A percentile compares a stretch with the other conserved stretches of the same genome.
phyloP scores from a whole-genome alignment of 208 protist genomes.

The Trypanosomatidae sp. region DNA sequence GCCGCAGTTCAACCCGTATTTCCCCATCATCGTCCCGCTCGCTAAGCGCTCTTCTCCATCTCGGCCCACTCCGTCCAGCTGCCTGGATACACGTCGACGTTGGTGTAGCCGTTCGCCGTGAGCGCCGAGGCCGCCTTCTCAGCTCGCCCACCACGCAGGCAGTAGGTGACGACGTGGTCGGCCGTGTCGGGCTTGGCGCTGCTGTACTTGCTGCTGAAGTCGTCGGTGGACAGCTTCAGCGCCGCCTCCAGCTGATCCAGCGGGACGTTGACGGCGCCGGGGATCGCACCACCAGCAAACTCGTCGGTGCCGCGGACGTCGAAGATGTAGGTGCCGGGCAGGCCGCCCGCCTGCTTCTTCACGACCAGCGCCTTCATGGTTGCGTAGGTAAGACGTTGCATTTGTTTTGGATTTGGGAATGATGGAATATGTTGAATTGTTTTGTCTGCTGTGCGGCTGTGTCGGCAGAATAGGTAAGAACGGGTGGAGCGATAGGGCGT shows the following conservation, averaged over 20 bases:
- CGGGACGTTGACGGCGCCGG: conserved; percentile 55
- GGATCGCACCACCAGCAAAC: conserved; percentile 53
- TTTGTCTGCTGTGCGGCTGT: too few species aligned
- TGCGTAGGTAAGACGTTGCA: conserved; percentile 59
- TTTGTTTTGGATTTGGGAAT: too few species aligned
- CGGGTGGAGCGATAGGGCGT: too few species aligned
- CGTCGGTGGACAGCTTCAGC: conserved; percentile 35
- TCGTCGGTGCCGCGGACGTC: conserved; percentile 67
- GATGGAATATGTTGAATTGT: too few species aligned
- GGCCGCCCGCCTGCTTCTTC: conserved; percentile 41
- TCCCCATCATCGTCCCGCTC: not conserved
- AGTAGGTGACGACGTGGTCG: conserved; percentile 73
- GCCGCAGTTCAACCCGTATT: too few species aligned
- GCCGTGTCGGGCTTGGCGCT: conserved; percentile 32
- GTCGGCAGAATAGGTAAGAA: not conserved
- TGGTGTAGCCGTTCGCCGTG: conserved; percentile 40
- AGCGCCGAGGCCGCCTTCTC: conserved; percentile 49
- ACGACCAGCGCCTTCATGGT: conserved; percentile 55
- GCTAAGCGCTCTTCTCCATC: conserved; percentile 31
- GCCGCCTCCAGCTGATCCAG: conserved; percentile 59
- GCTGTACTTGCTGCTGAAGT: conserved; percentile 43
- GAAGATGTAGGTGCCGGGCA: conserved; percentile 41
- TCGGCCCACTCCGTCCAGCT: conserved; percentile 78
- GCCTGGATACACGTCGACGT: conserved; percentile 67
- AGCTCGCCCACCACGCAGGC: conserved; percentile 47